Conservation (phyloP, 148 eudicot species). For the Euryodendron excelsum region DNA sequence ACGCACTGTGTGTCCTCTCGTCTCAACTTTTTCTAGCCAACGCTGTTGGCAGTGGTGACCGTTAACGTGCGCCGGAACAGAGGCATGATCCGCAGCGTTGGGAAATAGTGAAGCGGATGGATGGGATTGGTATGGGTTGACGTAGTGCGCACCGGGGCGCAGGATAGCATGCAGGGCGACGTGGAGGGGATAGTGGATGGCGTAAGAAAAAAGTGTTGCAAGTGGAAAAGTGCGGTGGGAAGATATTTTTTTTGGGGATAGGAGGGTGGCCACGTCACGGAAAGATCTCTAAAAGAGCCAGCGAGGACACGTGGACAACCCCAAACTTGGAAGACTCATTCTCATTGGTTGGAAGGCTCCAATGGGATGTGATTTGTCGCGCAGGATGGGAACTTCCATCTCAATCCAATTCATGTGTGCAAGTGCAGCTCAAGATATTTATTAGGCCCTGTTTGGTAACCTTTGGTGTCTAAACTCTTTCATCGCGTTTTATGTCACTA, state of each 20-base stretch:
- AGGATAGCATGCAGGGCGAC: slow-evolving; percentile 14
- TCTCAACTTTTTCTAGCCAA: background rate
- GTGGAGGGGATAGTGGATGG: slow-evolving; percentile 20
- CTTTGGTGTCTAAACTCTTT: no score
- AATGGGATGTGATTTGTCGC: no score
- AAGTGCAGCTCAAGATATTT: no score
- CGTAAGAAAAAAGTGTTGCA: slow-evolving; percentile 15
- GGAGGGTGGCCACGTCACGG: slow-evolving; percentile 52
- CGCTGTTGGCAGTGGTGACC: background rate
- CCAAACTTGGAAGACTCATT: no score
- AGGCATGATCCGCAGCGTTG: slow-evolving; percentile 12
- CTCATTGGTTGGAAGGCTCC: no score
- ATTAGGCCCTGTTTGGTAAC: no score
- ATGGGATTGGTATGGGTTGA: background rate
- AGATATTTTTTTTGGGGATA: slow-evolving; percentile 42
- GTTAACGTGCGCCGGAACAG: slow-evolving; percentile 26
- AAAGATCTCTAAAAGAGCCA: slow-evolving; percentile 28
- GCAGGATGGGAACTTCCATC: no score
- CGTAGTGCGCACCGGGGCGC: background rate
- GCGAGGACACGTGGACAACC: background rate
- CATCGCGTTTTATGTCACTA: no score
- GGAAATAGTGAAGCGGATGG: background rate
- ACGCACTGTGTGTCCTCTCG: no score
- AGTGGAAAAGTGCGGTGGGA: slow-evolving; percentile 11
- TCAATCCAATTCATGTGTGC: no score